phyloP scores from a whole-genome alignment of 1,284 basidiomycete genomes.

The Inonotus hispidus region DNA sequence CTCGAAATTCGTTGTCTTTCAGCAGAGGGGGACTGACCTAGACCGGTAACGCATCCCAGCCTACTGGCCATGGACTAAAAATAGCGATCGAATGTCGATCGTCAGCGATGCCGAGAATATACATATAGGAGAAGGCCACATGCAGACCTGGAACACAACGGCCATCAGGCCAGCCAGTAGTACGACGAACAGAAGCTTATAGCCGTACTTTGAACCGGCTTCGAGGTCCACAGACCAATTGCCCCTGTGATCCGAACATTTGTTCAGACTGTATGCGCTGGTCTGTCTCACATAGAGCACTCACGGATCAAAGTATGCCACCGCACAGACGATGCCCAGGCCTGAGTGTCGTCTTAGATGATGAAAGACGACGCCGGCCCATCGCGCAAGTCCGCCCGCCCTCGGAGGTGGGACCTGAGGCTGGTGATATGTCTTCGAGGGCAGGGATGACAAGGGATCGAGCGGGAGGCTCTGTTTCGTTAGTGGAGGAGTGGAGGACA shows the following conservation, averaged over 20 bases:
- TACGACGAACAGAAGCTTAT: conserved; percentile 83
- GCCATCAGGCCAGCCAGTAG: conserved; percentile 80
- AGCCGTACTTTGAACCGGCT: conserved; percentile 74
- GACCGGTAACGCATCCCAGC: conserved; percentile 67
- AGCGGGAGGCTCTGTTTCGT: not conserved
- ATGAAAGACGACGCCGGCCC: not conserved
- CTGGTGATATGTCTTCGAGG: not conserved
- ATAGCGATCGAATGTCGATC: conserved; percentile 13
- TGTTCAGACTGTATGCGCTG: not conserved
- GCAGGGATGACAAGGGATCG: not conserved
- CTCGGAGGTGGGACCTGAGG: not conserved
- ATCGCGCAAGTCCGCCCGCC: not conserved
- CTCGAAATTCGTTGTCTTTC: not conserved
- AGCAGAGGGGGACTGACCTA: conserved; percentile 38
- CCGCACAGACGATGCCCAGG: conserved; percentile 44
- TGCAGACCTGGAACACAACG: conserved; percentile 63
- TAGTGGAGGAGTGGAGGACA: not conserved
- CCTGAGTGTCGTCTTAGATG: conserved; percentile 43
- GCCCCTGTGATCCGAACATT: conserved; percentile 36
- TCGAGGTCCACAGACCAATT: conserved; percentile 76
- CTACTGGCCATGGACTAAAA: conserved; percentile 52
- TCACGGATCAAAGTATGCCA: conserved; percentile 52
- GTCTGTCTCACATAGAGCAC: conserved; percentile 20
- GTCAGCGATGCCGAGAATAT: not conserved
- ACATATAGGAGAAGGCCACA: not conserved